Base-by-base conservation (phyloP, 2,329 filamentous ascomycete genomes). In the Neofusicoccum cordaticola region DNA sequence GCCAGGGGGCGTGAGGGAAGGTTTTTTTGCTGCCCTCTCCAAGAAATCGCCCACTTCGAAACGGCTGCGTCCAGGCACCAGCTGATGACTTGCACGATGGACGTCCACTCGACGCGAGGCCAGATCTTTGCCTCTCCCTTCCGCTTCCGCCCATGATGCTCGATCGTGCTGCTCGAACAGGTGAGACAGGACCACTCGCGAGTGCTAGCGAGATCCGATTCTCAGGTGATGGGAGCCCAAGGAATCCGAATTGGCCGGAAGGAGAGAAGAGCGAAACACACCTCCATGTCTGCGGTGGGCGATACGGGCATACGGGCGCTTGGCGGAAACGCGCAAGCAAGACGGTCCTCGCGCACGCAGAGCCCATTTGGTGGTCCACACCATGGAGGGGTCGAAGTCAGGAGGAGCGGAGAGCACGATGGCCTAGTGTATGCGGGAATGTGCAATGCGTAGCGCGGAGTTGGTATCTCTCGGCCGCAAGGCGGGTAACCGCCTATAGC, bases 191-290 rank as follows among this genome's bases (percentile, higher is more conserved):
- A 37, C 22, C 31, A 42, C 27, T 19, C 31, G 42, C 13, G 12
- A 56, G 6, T 12, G 35, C 17, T 42, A 31, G 17, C 39, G 42
- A 45, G 41, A 37, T 44, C 48, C 41, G 27, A 31, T 22, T 44
- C 56, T 60, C 56, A 60, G 56, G 56, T 60, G 56, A 60, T 45
- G 42, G 56, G 13, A 39, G 42, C 31, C n/a, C 22, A 35, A 34
- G 39, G 42, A n/a, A 4, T 22, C 9, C 39, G 12, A n/a, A n/a
- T 17, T 27, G 19, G 35, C 37, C 37, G 34, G 27, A 57, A 31
- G 4, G 27, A 31, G 52, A 34, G 52, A 13, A 57, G 2, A 13
- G 19, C 37, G 53, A 34, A 44, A 8, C 39, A 5, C 53, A 8
- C 44, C 15, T 34, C 53, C 53, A 27, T 27, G 22, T 12, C 27